Evolutionary conservation across 129 eudicot species (phyloP).

Genomic region (Arctium minus): DNA sequence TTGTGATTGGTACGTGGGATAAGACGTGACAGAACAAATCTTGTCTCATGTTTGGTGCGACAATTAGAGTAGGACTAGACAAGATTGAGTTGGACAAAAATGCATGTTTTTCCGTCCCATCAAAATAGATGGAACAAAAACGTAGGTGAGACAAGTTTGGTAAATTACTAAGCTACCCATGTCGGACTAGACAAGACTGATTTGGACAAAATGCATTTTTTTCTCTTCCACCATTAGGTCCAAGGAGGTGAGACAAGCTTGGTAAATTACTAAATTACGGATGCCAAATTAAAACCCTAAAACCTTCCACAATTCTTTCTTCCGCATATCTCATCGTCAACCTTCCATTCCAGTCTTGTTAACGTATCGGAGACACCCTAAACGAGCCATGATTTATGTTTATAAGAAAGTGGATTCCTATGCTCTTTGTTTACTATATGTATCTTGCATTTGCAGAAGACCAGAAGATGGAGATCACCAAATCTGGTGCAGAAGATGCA

Average conservation of each 20-base stretch:
- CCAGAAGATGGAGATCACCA: constrained; percentile 44
- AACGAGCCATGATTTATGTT: not conserved
- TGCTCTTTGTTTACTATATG: not conserved
- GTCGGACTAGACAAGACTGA: too few relatives aligned
- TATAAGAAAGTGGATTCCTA: not conserved
- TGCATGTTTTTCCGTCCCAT: too few relatives aligned
- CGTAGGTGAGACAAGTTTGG: too few relatives aligned
- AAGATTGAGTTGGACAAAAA: too few relatives aligned
- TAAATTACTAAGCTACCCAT: too few relatives aligned
- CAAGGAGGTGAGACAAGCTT: not conserved
- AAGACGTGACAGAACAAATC: too few relatives aligned
- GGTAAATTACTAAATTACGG: not conserved
- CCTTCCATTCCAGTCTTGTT: not conserved
- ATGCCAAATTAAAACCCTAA: not conserved
- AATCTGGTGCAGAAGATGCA: constrained; percentile 35
- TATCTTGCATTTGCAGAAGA: constrained; percentile 35
- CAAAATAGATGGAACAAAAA: too few relatives aligned
- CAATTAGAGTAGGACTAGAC: not conserved
- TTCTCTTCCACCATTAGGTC: not conserved
- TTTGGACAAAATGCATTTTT: not conserved
- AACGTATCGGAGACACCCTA: not conserved
- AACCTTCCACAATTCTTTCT: not conserved
- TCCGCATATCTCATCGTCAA: not conserved
- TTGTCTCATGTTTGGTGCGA: not conserved
- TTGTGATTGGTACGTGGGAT: too few relatives aligned